Evolutionary conservation across 2,329 filamentous ascomycete genomes (phyloP).

Genomic region (Hymenoscyphus infarciens): DNA sequence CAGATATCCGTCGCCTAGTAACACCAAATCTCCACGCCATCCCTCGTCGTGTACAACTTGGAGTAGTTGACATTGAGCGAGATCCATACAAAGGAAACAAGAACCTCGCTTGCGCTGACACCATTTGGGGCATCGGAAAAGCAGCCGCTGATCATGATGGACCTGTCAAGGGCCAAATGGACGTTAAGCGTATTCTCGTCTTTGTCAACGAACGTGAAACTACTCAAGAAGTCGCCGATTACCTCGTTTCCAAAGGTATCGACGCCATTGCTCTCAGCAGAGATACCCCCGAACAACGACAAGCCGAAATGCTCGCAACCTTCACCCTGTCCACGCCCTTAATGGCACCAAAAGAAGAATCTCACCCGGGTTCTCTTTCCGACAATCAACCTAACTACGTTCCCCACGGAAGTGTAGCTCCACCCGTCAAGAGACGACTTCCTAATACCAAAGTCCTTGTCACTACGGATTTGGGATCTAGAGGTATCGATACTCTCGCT

Average conservation of each 20-base stretch:
- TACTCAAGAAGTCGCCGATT: conserved; percentile 75
- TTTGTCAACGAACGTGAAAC: conserved; percentile 97
- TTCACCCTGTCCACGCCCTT: conserved; percentile 57
- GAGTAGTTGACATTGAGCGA: conserved; percentile 85
- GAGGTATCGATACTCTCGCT: conserved; percentile 90
- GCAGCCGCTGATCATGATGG: conserved; percentile 60
- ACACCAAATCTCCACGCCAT: conserved; percentile 97
- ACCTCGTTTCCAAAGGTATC: conserved; percentile 79
- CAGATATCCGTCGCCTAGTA: conserved; percentile 78
- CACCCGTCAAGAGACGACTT: conserved; percentile 41
- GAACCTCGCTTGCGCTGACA: conserved; percentile 87
- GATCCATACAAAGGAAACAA: conserved; percentile 95
- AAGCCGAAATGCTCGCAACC: conserved; percentile 69
- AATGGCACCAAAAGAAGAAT: conserved; percentile 33
- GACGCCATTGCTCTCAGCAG: conserved; percentile 81
- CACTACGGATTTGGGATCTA: conserved; percentile 85
- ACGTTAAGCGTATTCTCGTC: conserved; percentile 82
- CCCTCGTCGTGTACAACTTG: conserved; percentile 87
- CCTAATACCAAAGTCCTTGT: conserved; percentile 86
- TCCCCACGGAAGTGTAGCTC: conserved; percentile 28
- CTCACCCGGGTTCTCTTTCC: conserved; percentile 40
- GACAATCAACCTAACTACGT: conserved; percentile 37
- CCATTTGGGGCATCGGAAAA: conserved; percentile 89
- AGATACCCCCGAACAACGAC: conserved; percentile 74
- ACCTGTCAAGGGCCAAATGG: conserved; percentile 51